Base-by-base conservation (phyloP, 2,329 filamentous ascomycete genomes). In the Aotearoamyces nothofagi region DNA sequence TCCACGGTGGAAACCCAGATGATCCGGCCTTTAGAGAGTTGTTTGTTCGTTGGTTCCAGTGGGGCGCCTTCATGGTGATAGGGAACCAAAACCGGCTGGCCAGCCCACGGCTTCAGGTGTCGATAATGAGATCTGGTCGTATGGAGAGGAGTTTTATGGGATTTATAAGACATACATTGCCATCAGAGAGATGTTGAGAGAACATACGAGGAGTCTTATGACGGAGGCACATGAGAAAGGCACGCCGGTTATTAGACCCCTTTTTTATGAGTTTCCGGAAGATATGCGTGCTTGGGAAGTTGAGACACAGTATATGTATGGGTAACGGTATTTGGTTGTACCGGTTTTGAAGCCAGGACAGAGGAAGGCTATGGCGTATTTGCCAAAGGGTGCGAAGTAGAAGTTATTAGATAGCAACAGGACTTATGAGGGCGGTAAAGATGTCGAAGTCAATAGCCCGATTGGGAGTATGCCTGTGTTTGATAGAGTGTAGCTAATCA, bases 11-110 rank as follows among this genome's bases (percentile, higher is more conserved):
- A 0, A 58, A 72, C 34, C 67, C 70, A 0, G 46, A 54, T 1
- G 61, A 73, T 26, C 49, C 54, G 2, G 53, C 41, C 0, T 78
- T 78, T 47, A 56, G 69, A 5, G 73, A 78, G 42, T 50, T 78
- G 0, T 69, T 78, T 33, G 63, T 70, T 1, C 54, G 74, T 2
- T 78, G 73, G 74, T 78, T 78, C 46, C 72, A 78, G 40, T 78
- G 71, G 69, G 72, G 66, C 1, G 53, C 69, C 0, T 78, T 73
- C 41, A 79, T 39, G 74, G 74, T 5, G 68, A 77, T 42, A 60
- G 73, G 1, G 69, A 75, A 44, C 74, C 73, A 1, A 58, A 61
- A 38, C 51, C 67, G 48, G 45, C 57, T 32, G 38, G 63, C 44
- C 35, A 36, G 13, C 37, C 39, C 4, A 31, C 22, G 8, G 24